Conservation (phyloP, 2,329 filamentous ascomycete genomes). For the Cladosporium phlei region DNA sequence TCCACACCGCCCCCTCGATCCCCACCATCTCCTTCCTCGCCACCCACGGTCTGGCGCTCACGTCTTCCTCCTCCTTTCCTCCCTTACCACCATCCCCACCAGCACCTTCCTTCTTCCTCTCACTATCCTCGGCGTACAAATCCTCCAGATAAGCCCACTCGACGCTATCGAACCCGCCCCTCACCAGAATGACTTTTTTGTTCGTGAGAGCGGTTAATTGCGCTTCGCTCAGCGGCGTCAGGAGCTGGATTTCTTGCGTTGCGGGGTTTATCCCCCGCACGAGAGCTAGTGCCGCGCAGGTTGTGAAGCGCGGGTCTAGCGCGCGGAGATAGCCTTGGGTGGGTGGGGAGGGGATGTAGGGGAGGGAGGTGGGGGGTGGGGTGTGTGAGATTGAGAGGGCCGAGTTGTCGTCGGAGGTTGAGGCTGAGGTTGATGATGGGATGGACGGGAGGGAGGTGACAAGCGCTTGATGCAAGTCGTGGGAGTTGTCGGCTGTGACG, state of each 20-base stretch:
- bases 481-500: conserved; percentile 51
- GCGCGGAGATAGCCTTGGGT: conserved; percentile 35
- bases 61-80: conserved; percentile 5
- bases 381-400: conserved; percentile 34
- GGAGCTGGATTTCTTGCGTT: conserved; percentile 54
- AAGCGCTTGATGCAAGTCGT: conserved; percentile 3
- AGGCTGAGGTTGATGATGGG: too few relatives aligned
- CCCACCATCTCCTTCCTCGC: conserved; percentile 23
- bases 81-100: conserved; percentile 26
- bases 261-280: conserved; percentile 63
- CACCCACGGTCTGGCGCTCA: conserved; percentile 26
- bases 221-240: conserved; percentile 54
- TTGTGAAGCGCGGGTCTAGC: conserved; percentile 57
- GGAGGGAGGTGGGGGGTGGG: conserved; percentile 51
- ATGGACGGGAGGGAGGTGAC: background rate
- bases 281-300: conserved; percentile 60
- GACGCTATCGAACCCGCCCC: conserved; percentile 64
- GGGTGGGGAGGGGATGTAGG: conserved; percentile 51
- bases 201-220: conserved; percentile 20
- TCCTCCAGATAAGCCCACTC: conserved; percentile 68
- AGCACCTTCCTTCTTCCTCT: conserved; percentile 17
- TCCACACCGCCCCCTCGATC: conserved; percentile 31
- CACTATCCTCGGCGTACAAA: conserved; percentile 36
- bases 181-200: conserved; percentile 55
- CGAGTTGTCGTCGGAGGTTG: too few relatives aligned